These are phyloP conservation scores for Yamadazyma endophytica DNA, from an alignment of 805 yeast species.

Conservation along the genomic window DNA sequence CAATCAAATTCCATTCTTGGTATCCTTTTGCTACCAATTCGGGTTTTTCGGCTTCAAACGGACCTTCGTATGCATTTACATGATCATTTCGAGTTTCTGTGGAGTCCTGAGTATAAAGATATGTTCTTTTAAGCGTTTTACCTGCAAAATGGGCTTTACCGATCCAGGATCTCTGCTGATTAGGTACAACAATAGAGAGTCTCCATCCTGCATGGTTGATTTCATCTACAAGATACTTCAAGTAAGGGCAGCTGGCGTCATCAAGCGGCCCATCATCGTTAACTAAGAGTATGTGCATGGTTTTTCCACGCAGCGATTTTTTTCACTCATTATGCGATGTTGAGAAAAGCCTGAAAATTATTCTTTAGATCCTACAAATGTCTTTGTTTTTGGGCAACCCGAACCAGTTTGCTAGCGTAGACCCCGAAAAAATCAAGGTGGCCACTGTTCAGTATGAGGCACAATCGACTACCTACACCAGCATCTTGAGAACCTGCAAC, in stretches of 20 bases:
- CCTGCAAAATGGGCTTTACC: conserved; percentile 96
- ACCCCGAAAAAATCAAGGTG: conserved; percentile 54
- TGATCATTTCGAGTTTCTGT: conserved; percentile 43
- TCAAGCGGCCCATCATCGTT: conserved; percentile 97
- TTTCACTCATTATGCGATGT: background rate
- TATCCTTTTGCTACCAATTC: conserved; percentile 20
- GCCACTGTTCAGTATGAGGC: conserved; percentile 71
- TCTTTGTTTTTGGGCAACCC: conserved; percentile 56
- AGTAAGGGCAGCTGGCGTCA: conserved; percentile 75
- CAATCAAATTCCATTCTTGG: conserved; percentile 82
- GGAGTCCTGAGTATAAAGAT: conserved; percentile 50
- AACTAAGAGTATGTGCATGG: conserved; percentile 59
- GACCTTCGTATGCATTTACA: conserved; percentile 58
- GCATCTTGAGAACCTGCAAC: conserved; percentile 59
- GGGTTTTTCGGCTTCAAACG: conserved; percentile 51
- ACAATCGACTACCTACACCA: conserved; percentile 51
- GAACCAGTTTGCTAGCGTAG: conserved; percentile 41
- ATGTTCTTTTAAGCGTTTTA: conserved; percentile 53
- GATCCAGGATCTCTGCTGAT: conserved; percentile 89
- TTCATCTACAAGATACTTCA: conserved; percentile 75
- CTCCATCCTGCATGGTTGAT: conserved; percentile 76
- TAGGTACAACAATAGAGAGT: conserved; percentile 78
- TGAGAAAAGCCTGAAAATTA: background rate
- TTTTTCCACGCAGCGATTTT: background rate
- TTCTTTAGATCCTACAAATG: conserved; percentile 33